Conservation (phyloP, 345 rosid species). For the Odontarrhena argentea region DNA sequence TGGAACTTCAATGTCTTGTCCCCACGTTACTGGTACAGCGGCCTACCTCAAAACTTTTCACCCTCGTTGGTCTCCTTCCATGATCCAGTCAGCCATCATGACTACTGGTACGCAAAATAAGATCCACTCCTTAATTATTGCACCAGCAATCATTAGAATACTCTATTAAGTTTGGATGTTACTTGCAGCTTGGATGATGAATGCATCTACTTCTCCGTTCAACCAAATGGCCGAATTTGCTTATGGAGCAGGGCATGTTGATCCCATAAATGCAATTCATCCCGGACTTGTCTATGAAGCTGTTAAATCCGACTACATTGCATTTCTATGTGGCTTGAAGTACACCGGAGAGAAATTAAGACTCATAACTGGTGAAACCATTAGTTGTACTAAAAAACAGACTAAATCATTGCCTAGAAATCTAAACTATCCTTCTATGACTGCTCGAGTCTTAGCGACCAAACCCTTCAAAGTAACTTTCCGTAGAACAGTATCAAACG, state of each 20-base stretch:
- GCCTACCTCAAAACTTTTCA: conserved; percentile 51
- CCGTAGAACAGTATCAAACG: conserved; percentile 62
- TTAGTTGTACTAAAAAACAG: conserved; percentile 38
- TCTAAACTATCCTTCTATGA: conserved; percentile 61
- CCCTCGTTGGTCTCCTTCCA: conserved; percentile 61
- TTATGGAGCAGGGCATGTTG: conserved; percentile 46
- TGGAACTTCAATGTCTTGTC: conserved; percentile 60
- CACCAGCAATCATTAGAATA: not conserved
- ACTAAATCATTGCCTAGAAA: conserved; percentile 34
- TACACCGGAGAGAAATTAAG: conserved; percentile 26
- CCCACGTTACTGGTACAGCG: conserved; percentile 48
- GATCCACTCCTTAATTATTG: not conserved
- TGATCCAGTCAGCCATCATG: conserved; percentile 53
- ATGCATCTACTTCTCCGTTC: not conserved
- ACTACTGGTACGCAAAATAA: conserved; percentile 42
- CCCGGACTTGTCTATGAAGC: conserved; percentile 49
- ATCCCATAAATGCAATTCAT: conserved; percentile 40
- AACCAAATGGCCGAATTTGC: conserved; percentile 31
- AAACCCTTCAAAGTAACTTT: conserved; percentile 40
- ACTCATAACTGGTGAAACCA: conserved; percentile 44
- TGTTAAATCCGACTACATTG: conserved; percentile 33
- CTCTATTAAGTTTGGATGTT: not conserved
- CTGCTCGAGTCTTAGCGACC: conserved; percentile 26
- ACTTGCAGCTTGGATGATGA: conserved; percentile 43
- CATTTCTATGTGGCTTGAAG: conserved; percentile 41